A percentile compares a stretch with the other conserved stretches of the same genome.
Conservation (phyloP, 1,139 yeast species). For the Saccharomyces hybrid region DNA sequence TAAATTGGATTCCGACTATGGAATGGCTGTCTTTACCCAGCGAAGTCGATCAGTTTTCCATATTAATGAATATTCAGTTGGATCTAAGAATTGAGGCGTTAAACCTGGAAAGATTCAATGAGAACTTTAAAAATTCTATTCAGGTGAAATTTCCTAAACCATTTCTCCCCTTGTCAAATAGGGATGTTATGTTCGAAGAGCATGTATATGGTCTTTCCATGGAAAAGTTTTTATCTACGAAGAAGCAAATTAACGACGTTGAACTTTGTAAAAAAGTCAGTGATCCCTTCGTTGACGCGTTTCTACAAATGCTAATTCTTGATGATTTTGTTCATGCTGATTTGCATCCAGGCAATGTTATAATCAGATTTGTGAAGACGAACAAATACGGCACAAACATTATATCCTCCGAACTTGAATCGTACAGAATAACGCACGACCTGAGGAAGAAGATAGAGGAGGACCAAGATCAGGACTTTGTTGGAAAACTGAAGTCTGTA, state of each 20-base stretch:
- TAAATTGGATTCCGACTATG: conserved; percentile 81
- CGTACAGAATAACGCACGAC: conserved; percentile 42
- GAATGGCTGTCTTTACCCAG: conserved; percentile 95
- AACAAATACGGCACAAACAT: conserved; percentile 33
- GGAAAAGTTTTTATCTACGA: conserved; percentile 49
- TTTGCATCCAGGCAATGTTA: conserved; percentile 91
- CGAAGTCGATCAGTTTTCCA: conserved; percentile 82
- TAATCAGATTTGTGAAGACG: conserved; percentile 61
- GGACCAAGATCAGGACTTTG: conserved; percentile 41
- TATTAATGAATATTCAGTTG: conserved; percentile 80
- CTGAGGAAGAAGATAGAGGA: conserved; percentile 34
- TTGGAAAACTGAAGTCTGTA: conserved; percentile 42
- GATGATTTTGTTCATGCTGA: conserved; percentile 96
- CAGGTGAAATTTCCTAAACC: conserved; percentile 83
- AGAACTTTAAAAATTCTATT: conserved; percentile 38
- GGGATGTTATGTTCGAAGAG: conserved; percentile 80
- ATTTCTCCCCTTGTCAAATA: conserved; percentile 54
- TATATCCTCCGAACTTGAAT: conserved; percentile 33
- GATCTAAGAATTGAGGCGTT: conserved; percentile 86
- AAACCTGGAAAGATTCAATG: conserved; percentile 58
- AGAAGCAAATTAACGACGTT: conserved; percentile 32
- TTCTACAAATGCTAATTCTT: conserved; percentile 81
- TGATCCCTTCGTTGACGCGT: conserved; percentile 83
- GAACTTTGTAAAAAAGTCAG: conserved; percentile 65
- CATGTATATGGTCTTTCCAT: conserved; percentile 77